Conservation (phyloP, 1,284 basidiomycete species). For the Tilletia indica region DNA sequence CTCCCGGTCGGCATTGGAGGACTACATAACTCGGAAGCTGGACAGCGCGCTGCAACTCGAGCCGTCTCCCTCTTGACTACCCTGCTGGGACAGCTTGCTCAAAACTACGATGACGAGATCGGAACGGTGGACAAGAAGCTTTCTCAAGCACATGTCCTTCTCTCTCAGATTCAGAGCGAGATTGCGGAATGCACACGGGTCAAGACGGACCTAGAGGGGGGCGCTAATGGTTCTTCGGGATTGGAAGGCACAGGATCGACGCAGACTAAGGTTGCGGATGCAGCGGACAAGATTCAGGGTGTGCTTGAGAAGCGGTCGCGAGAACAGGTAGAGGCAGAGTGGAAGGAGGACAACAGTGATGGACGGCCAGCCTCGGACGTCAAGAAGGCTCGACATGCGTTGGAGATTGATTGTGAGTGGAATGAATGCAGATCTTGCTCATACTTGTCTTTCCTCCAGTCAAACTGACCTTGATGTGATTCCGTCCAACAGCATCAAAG, state of each 20-base stretch:
- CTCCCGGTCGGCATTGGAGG: background rate
- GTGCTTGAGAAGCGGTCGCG: constrained; percentile 79
- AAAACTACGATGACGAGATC: constrained; percentile 90
- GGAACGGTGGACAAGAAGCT: constrained; percentile 87
- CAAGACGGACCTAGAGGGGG: constrained; percentile 64
- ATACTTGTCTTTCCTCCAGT: background rate
- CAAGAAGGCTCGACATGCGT: constrained; percentile 10
- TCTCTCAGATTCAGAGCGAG: constrained; percentile 85
- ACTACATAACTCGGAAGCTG: constrained; percentile 82
- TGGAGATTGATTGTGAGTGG: constrained; percentile 6
- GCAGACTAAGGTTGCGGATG: constrained; percentile 67
- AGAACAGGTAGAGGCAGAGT: constrained; percentile 37
- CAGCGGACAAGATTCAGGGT: constrained; percentile 60
- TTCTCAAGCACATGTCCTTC: constrained; percentile 80
- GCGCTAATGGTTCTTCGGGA: background rate
- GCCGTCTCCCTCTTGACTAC: constrained; percentile 74
- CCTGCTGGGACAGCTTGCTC: constrained; percentile 83
- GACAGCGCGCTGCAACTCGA: constrained; percentile 77
- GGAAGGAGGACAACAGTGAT: constrained; percentile 32
- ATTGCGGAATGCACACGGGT: constrained; percentile 81
- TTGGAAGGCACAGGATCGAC: constrained; percentile 60
- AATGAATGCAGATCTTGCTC: background rate
- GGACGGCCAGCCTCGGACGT: background rate
- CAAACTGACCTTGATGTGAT: background rate
- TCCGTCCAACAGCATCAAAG: background rate